A percentile compares a stretch with the other conserved stretches of the same genome.
Evolutionary conservation across 768 basidiomycete species (phyloP).

Genomic region (Pisolithus tinctorius): DNA sequence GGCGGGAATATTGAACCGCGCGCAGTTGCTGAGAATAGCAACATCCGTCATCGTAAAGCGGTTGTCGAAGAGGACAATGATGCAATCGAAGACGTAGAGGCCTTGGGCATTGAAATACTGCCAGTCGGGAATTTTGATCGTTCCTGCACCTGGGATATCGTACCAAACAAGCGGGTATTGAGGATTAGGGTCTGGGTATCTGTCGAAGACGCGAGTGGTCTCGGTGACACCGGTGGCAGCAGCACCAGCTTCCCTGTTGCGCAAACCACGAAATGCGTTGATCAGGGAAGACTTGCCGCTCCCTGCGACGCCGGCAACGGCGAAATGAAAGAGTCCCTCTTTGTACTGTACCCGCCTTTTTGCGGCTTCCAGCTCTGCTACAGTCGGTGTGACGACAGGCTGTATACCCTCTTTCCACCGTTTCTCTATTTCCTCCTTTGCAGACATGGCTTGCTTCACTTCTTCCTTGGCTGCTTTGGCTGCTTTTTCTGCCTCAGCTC

Average conservation of each 20-base stretch:
- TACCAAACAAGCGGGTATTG: slow-evolving; percentile 25
- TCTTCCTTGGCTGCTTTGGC: neutral
- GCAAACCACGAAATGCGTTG: slow-evolving; percentile 30
- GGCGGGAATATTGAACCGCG: slow-evolving; percentile 25
- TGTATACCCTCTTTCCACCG: slow-evolving; percentile 16
- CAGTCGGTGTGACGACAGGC: slow-evolving; percentile 9
- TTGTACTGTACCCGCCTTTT: slow-evolving; percentile 18
- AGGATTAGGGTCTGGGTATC: slow-evolving; percentile 20
- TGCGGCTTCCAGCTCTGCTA: slow-evolving; percentile 5
- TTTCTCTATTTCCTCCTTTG: neutral
- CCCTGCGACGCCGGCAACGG: slow-evolving; percentile 27
- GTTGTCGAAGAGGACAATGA: slow-evolving; percentile 27
- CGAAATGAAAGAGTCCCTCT: slow-evolving; percentile 28
- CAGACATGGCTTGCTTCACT: no score
- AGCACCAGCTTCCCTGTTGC: slow-evolving; percentile 11
- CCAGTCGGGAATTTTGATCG: slow-evolving; percentile 25
- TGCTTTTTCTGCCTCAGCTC: neutral
- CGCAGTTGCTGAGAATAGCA: slow-evolving; percentile 27
- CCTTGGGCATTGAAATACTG: slow-evolving; percentile 33
- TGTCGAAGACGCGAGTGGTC: slow-evolving; percentile 20
- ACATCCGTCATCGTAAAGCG: slow-evolving; percentile 30
- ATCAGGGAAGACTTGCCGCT: slow-evolving; percentile 34
- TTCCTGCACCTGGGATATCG: slow-evolving; percentile 31
- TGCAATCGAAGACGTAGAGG: slow-evolving; percentile 30
- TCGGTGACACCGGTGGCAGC: slow-evolving; percentile 25